Evolutionary conservation across 805 yeast species (phyloP), one percentile per base, ranked within the genome.

Genomic region (Candida wancherniae): DNA sequence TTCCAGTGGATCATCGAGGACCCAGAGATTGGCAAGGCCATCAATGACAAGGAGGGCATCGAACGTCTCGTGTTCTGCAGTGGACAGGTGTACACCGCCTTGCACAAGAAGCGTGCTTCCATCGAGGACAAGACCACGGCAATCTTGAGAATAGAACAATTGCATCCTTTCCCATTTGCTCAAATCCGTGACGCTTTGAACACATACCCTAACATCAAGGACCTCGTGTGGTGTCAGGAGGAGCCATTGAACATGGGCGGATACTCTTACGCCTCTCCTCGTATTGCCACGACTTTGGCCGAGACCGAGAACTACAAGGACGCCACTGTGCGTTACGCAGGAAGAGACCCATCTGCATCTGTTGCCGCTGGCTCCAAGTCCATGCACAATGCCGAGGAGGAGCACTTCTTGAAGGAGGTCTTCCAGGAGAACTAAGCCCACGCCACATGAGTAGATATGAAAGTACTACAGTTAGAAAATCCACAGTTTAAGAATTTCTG

Each of bases 111-210:
- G 60, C 90, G 98, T 69, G 84, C 76, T 35, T 58, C 79, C 15
- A 47, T 83, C 39, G 84, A 71, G 29, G 80, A 84, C 63, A 85
- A 75, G 61, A 77, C 77, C 49, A 86, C 97, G 37, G 96, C 97
- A 3, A 70, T 92, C 61, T 62, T 88, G 53, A 85, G 80, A 67
- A 54, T 92, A 50, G 99, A 92, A 68, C 97, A 92, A 71, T 58
- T 88, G 53, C 97, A 92, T 58, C 99, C 99, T 63, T 92, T 92
- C 97, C 98, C 98, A 64, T 92, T 70, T 67, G 88, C 92, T 34
- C 96, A 85, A 69, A 66, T 92, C 51, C 81, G 85, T 57, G 97
- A 90, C 48, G 67, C 85, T 16, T 67, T 92, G 50, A 70, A 83
- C 64, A 58, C 77, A 28, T 92, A 82, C 71, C 86, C 94, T 53